A percentile compares a stretch with the other conserved stretches of the same genome.
Evolutionary conservation across 371 early-diverging fungal genomes (phyloP).

Genomic region (Mortierella sp.): DNA sequence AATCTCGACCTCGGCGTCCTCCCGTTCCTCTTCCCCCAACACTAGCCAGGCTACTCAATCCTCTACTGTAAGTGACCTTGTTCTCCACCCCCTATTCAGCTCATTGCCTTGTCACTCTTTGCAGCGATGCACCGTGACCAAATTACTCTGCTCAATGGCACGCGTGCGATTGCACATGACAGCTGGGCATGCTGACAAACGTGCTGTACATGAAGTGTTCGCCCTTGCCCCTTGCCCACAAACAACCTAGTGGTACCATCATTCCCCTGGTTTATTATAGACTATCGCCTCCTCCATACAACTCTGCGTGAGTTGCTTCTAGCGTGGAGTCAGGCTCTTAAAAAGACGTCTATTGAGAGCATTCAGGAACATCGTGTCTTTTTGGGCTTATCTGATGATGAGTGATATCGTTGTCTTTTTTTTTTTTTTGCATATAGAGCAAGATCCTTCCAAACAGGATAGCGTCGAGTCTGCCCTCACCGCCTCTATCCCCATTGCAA

Average conservation of each 20-base stretch:
- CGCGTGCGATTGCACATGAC: no score
- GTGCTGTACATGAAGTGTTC: no score
- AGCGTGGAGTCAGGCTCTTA: conserved; percentile 9
- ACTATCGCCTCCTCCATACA: no score
- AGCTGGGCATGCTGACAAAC: no score
- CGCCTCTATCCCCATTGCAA: conserved; percentile 45
- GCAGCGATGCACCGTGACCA: no score
- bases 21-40: not conserved
- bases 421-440: not conserved
- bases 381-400: conserved; percentile 5
- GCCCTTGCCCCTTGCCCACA: no score
- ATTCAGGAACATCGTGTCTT: not conserved
- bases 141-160: no score
- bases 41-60: not conserved
- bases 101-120: no score
- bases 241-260: no score
- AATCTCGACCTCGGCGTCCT: conserved; percentile 16
- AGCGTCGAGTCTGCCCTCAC: conserved; percentile 38
- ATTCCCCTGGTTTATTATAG: no score
- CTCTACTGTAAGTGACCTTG: not conserved
- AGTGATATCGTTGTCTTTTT: not conserved
- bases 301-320: no score
- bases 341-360: conserved; percentile 9
- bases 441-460: conserved; percentile 3
- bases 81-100: not conserved